phyloP scores from a whole-genome alignment of 345 rosid genomes.

The Eucalyptus paniculata region DNA sequence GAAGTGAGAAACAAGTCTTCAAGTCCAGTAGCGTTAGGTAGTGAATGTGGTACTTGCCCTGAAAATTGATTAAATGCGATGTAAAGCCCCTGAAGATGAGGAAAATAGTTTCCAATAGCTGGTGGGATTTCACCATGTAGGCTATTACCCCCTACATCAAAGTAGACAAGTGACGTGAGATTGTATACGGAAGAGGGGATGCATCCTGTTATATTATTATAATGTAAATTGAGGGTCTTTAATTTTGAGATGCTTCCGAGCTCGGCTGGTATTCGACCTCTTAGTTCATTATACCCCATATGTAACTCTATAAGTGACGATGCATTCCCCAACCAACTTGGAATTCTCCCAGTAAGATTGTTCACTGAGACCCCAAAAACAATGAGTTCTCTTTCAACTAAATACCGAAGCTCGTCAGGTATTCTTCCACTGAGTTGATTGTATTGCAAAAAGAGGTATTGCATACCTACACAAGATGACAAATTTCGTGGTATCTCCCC shows the following conservation, averaged over 20 bases:
- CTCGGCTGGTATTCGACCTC: neutral
- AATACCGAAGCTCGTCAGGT: neutral
- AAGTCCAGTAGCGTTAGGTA: neutral
- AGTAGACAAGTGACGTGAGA: neutral
- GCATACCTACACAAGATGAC: neutral
- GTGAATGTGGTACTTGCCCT: neutral
- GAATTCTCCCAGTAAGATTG: rapidly evolving
- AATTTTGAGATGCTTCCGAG: neutral
- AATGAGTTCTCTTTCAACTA: neutral
- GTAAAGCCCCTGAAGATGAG: neutral
- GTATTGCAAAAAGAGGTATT: neutral
- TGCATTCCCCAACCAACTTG: neutral
- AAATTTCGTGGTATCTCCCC: neutral
- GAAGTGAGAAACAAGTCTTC: neutral
- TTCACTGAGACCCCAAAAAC: neutral
- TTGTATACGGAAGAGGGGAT: neutral
- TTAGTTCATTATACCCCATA: rapidly evolving
- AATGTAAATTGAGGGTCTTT: neutral
- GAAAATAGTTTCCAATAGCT: neutral
- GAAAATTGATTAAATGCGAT: neutral
- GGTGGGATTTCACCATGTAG: neutral
- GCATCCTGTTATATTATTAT: neutral
- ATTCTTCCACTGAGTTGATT: neutral
- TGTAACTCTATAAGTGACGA: rapidly evolving
- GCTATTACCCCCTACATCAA: neutral